phyloP scores from a whole-genome alignment of 495 filamentous ascomycete genomes.

The Pseudoneurospora amorphoporcata region DNA sequence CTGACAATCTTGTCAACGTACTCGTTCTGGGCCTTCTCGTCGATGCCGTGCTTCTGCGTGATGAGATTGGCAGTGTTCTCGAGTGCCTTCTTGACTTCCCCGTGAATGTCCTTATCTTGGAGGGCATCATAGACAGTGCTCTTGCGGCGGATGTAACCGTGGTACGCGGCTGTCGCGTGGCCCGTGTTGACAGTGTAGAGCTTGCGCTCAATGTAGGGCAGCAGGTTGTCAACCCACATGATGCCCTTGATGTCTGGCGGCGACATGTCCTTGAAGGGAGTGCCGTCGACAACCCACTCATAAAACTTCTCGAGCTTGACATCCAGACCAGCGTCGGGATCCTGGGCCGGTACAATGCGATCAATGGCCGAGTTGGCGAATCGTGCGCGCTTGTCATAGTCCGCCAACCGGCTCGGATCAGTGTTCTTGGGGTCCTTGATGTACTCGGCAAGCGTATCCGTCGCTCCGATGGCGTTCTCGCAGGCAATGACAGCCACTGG shows the following conservation, averaged over 20 bases:
- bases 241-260: slow-evolving; percentile 70
- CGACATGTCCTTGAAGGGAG: slow-evolving; percentile 52
- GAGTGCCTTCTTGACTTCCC: slow-evolving; percentile 63
- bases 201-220: slow-evolving; percentile 97
- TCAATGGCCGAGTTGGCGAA: slow-evolving; percentile 98
- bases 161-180: slow-evolving; percentile 95
- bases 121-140: slow-evolving; percentile 79
- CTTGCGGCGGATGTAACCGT: slow-evolving; percentile 75
- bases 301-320: slow-evolving; percentile 96
- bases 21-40: slow-evolving; percentile 62
- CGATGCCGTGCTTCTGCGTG: slow-evolving; percentile 73
- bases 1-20: slow-evolving; percentile 89
- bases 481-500: slow-evolving; percentile 91
- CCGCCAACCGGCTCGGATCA: slow-evolving; percentile 43
- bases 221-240: slow-evolving; percentile 82
- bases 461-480: slow-evolving; percentile 92
- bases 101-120: slow-evolving; percentile 52
- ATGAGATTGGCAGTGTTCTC: slow-evolving; percentile 78
- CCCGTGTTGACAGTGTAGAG: slow-evolving; percentile 98
- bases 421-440: slow-evolving; percentile 67
- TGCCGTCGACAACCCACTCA: slow-evolving; percentile 91
- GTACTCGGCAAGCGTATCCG: slow-evolving; percentile 67
- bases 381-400: slow-evolving; percentile 54
- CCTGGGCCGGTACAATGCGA: slow-evolving; percentile 88
- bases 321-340: slow-evolving; percentile 65